These are phyloP conservation scores for Sarocladiaceae sp. DNA, from an alignment of 2,329 filamentous ascomycete genomes.

Conservation along the genomic window DNA sequence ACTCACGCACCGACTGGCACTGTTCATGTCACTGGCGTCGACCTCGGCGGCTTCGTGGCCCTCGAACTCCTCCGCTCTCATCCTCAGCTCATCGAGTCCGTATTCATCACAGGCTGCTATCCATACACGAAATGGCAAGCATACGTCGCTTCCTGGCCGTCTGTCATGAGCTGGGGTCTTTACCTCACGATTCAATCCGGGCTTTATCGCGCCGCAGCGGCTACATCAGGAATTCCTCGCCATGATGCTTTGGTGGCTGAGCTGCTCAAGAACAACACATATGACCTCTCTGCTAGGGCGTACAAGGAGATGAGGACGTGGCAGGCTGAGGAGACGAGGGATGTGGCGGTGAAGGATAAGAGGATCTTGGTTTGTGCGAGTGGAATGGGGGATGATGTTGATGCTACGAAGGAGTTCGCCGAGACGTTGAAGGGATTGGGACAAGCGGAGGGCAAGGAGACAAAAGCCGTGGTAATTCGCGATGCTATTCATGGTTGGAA, in stretches of 20 bases:
- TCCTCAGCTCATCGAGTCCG: background rate
- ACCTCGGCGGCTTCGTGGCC: background rate
- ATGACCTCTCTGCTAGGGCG: conserved; percentile 2
- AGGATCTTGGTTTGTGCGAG: conserved; percentile 5
- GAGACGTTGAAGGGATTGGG: conserved; percentile 16
- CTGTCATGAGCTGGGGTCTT: conserved; percentile 3
- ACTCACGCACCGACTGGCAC: background rate
- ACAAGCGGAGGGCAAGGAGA: conserved; percentile 14
- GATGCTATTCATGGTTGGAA: conserved; percentile 33
- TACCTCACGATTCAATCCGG: conserved; percentile 8
- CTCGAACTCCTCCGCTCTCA: conserved; percentile 4
- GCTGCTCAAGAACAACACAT: conserved; percentile 6
- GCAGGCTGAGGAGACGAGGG: conserved; percentile 5
- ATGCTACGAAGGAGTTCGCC: conserved; percentile 21
- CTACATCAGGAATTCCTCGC: background rate
- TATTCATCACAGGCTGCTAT: conserved; percentile 6
- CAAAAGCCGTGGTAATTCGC: conserved; percentile 23
- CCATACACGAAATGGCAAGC: conserved; percentile 6
- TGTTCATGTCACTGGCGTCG: background rate
- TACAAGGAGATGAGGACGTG: conserved; percentile 7
- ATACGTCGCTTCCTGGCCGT: background rate
- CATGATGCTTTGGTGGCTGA: background rate
- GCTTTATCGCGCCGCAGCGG: conserved; percentile 3
- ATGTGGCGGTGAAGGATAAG: conserved; percentile 8
- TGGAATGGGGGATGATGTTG: conserved; percentile 4